phyloP scores from a whole-genome alignment of 164 flowering plant species.

The Vitis rotundifolia region DNA sequence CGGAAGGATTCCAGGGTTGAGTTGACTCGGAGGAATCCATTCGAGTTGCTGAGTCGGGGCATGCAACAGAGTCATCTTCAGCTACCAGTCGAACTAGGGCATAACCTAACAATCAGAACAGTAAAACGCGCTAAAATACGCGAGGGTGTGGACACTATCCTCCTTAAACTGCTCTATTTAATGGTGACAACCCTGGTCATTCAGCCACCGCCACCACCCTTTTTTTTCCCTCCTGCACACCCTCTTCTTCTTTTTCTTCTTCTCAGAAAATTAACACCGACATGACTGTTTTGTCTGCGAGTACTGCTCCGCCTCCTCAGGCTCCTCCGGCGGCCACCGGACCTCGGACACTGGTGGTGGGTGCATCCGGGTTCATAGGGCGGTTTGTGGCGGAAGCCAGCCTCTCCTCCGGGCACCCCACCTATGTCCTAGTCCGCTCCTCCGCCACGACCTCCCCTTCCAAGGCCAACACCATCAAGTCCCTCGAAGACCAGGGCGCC shows the following conservation, averaged over 20 bases:
- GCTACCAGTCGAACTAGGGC: no score
- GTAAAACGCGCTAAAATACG: no score
- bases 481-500: slow-evolving; percentile 32
- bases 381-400: slow-evolving; percentile 32
- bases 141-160: no score
- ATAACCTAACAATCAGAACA: no score
- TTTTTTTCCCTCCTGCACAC: no score
- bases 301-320: not conserved
- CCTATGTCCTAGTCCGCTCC: slow-evolving; percentile 29
- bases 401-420: slow-evolving; percentile 25
- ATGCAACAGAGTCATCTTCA: no score
- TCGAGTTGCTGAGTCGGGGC: no score
- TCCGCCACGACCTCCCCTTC: slow-evolving; percentile 8
- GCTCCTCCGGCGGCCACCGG: not conserved
- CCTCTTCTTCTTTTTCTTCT: no score
- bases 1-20: no score
- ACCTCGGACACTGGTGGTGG: slow-evolving; percentile 12
- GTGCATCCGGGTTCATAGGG: slow-evolving; percentile 39
- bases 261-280: not conserved
- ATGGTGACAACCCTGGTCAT: slow-evolving; percentile 9
- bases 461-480: slow-evolving; percentile 16
- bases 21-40: no score
- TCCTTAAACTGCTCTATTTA: no score
- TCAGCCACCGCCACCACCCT: no score
- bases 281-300: not conserved